Percentiles rank a stretch among this genome's conserved stretches.
These are phyloP conservation scores for Berkeleyomyces rouxiae DNA, from an alignment of 2,329 filamentous ascomycete genomes.

Conservation along the genomic window DNA sequence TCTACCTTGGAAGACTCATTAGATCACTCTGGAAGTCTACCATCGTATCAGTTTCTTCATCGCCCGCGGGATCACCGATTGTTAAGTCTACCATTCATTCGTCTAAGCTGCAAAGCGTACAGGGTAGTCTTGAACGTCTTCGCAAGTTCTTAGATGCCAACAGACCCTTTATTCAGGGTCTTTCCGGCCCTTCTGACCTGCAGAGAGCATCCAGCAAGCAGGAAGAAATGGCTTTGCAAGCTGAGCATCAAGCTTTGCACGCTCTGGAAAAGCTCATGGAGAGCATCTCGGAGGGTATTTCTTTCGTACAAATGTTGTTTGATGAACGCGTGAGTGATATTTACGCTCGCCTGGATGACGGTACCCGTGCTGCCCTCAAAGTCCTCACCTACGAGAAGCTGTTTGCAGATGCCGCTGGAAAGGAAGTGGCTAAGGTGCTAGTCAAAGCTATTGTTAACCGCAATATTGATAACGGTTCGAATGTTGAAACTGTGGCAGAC, in stretches of 20 bases:
- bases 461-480: conserved; percentile 91
- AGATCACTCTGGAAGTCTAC: conserved; percentile 73
- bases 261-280: conserved; percentile 72
- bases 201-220: conserved; percentile 62
- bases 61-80: conserved; percentile 40
- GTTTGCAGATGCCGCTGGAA: conserved; percentile 63
- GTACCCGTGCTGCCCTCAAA: conserved; percentile 50
- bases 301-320: conserved; percentile 86
- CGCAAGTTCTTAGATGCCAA: conserved; percentile 76
- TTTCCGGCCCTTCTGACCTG: conserved; percentile 81
- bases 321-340: conserved; percentile 89
- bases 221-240: conserved; percentile 82
- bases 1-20: conserved; percentile 79
- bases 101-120: conserved; percentile 56
- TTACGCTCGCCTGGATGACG: conserved; percentile 55
- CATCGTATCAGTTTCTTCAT: conserved; percentile 43
- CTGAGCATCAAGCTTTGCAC: conserved; percentile 83
- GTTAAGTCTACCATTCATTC: conserved; percentile 51
- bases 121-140: conserved; percentile 64
- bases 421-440: conserved; percentile 79
- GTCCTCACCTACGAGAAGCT: conserved; percentile 75
- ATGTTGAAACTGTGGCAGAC: conserved; percentile 93
- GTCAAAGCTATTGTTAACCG: conserved; percentile 97
- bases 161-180: conserved; percentile 76
- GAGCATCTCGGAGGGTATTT: conserved; percentile 89